Conservation (phyloP, 208 protist species). For the Acanthamoeba royreba region DNA sequence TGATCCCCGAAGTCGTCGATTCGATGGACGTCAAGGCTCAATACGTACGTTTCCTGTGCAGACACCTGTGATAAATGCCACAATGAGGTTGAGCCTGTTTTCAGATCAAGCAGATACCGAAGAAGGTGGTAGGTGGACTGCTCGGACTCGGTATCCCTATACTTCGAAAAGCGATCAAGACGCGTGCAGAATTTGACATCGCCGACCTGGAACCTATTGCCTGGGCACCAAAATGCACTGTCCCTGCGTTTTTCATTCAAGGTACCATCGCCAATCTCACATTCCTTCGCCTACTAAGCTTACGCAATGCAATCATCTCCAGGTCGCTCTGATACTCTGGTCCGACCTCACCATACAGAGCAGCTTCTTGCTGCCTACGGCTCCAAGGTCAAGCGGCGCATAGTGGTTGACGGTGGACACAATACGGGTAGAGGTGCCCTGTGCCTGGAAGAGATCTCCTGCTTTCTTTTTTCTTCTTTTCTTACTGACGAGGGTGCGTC, state of each 20-base stretch:
- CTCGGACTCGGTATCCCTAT: not conserved
- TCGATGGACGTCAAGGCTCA: not conserved
- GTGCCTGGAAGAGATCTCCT: not conserved
- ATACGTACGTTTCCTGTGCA: not conserved
- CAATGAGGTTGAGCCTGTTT: not conserved
- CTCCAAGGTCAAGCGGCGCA: not conserved
- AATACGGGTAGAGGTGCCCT: not conserved
- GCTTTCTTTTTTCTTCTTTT: not conserved
- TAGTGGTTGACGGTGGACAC: not conserved
- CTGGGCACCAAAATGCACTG: not conserved
- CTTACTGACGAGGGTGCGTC: not conserved
- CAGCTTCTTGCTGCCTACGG: not conserved
- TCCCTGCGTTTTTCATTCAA: not conserved
- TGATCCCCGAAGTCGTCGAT: constrained; percentile 19
- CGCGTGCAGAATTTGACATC: not conserved
- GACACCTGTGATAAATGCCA: not conserved
- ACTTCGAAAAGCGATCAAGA: not conserved
- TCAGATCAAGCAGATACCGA: constrained; percentile 10
- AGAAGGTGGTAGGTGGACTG: not conserved
- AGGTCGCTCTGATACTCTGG: not conserved
- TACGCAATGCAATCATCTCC: too few relatives aligned
- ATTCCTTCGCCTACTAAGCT: too few relatives aligned
- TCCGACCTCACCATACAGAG: not conserved
- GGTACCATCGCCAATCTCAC: not conserved
- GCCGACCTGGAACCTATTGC: not conserved